These are phyloP conservation scores for Dioszegia hungarica DNA, from an alignment of 768 basidiomycete genomes.

Conservation along the genomic window DNA sequence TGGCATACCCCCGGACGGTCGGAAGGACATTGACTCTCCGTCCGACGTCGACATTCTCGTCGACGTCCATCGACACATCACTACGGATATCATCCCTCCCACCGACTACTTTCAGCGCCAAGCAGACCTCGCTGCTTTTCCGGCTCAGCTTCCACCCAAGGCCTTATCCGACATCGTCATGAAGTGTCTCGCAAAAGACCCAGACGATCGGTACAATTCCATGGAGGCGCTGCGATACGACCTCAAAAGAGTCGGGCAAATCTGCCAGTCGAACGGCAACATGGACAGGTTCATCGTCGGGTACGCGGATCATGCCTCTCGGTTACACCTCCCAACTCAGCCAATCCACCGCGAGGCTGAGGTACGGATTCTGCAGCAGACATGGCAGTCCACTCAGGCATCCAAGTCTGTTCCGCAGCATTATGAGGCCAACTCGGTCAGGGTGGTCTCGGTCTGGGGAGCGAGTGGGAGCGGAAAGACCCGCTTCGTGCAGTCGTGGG, in stretches of 20 bases:
- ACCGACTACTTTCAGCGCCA: slow-evolving; percentile 7
- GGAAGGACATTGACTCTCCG: slow-evolving; percentile 7
- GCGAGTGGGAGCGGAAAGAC: slow-evolving; percentile 26
- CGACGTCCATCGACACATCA: slow-evolving; percentile 34
- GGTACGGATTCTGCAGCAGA: slow-evolving; percentile 8
- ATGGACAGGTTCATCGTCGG: slow-evolving; percentile 20
- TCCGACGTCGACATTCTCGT: slow-evolving; percentile 25
- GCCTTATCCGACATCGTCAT: slow-evolving; percentile 32
- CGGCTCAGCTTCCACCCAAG: slow-evolving; percentile 9
- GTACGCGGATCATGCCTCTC: slow-evolving; percentile 18
- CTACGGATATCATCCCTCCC: slow-evolving; percentile 9
- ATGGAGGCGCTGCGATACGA: slow-evolving; percentile 34
- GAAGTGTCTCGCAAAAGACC: slow-evolving; percentile 27
- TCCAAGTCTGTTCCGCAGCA: not conserved
- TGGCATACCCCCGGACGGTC: slow-evolving; percentile 22
- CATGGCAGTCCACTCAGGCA: slow-evolving; percentile 2
- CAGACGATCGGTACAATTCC: slow-evolving; percentile 34
- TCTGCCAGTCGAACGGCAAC: slow-evolving; percentile 15
- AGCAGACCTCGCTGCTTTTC: slow-evolving; percentile 2
- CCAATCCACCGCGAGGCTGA: slow-evolving; percentile 19
- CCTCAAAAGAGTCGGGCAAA: slow-evolving; percentile 19
- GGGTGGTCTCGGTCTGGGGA: slow-evolving; percentile 21
- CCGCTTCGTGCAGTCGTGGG: slow-evolving; percentile 17
- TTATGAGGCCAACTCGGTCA: not conserved
- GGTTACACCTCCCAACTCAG: slow-evolving; percentile 14